Evolutionary conservation across 805 yeast genomes (phyloP).

Genomic region (Nakazawaea siamensis): DNA sequence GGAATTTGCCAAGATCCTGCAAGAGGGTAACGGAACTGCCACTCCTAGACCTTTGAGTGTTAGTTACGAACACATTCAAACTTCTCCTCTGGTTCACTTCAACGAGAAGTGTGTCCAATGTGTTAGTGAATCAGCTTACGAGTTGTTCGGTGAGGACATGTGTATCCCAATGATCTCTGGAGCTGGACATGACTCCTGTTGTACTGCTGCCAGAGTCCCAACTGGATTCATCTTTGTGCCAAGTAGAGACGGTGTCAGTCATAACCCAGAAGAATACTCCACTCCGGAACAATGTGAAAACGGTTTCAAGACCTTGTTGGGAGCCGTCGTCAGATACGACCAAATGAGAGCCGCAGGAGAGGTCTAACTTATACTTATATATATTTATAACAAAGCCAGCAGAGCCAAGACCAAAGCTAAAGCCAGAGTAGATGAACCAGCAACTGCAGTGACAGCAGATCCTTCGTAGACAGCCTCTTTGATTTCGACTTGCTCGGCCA

Average conservation of each 20-base stretch:
- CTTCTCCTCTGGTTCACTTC: constrained; percentile 51
- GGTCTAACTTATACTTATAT: constrained; percentile 2
- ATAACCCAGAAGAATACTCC: constrained; percentile 59
- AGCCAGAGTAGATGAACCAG: constrained; percentile 15
- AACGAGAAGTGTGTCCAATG: constrained; percentile 41
- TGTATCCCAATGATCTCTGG: constrained; percentile 49
- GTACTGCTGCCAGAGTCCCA: constrained; percentile 47
- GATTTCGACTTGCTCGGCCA: constrained; percentile 9
- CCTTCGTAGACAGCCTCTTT: too few species aligned
- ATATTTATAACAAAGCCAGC: background rate
- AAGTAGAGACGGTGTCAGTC: constrained; percentile 56
- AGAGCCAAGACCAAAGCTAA: background rate
- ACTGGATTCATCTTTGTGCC: constrained; percentile 74
- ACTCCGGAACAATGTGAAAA: constrained; percentile 56
- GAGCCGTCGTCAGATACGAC: constrained; percentile 36
- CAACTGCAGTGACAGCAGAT: constrained; percentile 8
- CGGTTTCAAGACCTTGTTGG: constrained; percentile 50
- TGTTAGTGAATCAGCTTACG: constrained; percentile 43
- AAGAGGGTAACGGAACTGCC: constrained; percentile 21
- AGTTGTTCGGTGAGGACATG: constrained; percentile 35
- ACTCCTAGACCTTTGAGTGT: constrained; percentile 26
- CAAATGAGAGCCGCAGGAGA: constrained; percentile 16
- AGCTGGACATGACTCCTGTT: constrained; percentile 70
- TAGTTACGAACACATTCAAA: constrained; percentile 34
- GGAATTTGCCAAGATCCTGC: constrained; percentile 28